Evolutionary conservation across 306 rosid genomes (phyloP).

Genomic region (Begonia peltatifolia): DNA sequence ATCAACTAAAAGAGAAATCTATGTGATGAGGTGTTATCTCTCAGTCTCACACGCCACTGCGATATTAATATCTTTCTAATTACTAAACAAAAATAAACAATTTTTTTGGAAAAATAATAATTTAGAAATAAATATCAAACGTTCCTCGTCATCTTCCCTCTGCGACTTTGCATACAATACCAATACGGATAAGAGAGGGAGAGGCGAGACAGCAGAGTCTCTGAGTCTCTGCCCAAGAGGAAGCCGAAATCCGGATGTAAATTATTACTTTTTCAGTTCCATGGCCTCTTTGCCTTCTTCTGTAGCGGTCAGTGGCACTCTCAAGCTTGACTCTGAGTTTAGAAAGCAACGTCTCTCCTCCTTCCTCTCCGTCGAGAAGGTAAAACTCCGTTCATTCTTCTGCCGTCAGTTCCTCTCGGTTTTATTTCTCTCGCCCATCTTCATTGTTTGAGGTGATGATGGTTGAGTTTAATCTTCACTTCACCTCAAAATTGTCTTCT

Average conservation of each 20-base stretch:
- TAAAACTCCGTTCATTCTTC: slow-evolving; percentile 1
- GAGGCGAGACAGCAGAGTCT: slow-evolving; percentile 6
- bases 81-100: not conserved
- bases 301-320: slow-evolving; percentile 29
- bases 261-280: slow-evolving; percentile 7
- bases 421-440: not conserved
- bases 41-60: no score
- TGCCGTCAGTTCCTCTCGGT: not conserved
- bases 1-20: no score
- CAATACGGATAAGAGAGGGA: slow-evolving; percentile 7
- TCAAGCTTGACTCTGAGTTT: slow-evolving; percentile 43
- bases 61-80: not conserved
- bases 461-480: no score
- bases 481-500: not conserved
- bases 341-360: slow-evolving; percentile 30
- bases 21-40: no score
- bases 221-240: not conserved
- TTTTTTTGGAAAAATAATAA: not conserved
- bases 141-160: slow-evolving; percentile 10
- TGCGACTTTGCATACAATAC: slow-evolving; percentile 10
- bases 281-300: slow-evolving; percentile 69
- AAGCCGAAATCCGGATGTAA: not conserved
- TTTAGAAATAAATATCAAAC: no score
- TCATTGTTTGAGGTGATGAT: not conserved
- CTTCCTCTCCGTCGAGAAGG: slow-evolving; percentile 36